phyloP scores from a whole-genome alignment of 495 filamentous ascomycete species.

The Massariosphaeria phaeospora region DNA sequence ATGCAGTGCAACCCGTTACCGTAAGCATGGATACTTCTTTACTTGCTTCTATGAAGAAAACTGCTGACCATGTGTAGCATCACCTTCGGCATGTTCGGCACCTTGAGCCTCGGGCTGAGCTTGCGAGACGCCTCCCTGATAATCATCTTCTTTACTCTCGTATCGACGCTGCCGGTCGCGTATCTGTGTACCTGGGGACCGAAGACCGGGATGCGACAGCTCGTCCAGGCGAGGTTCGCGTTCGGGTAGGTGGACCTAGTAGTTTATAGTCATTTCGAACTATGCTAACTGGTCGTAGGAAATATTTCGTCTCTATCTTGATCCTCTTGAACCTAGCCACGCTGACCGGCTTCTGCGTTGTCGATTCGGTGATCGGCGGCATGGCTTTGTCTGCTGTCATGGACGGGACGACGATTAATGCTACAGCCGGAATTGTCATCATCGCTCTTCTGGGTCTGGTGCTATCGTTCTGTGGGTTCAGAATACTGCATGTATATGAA shows the following conservation, averaged over 20 bases:
- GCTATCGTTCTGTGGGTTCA: constrained; percentile 57
- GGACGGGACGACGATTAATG: constrained; percentile 47
- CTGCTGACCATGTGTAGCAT: constrained; percentile 39
- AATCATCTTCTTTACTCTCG: constrained; percentile 53
- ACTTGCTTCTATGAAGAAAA: neutral
- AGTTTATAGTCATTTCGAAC: neutral
- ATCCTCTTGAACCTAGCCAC: constrained; percentile 44
- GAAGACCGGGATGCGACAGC: constrained; percentile 52
- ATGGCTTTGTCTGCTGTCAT: constrained; percentile 40
- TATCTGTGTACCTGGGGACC: constrained; percentile 51
- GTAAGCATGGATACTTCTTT: neutral
- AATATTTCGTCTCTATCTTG: constrained; percentile 39
- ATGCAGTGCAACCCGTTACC: constrained; percentile 13
- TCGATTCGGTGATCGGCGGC: constrained; percentile 46
- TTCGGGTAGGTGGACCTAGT: constrained; percentile 43
- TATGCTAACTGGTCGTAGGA: neutral
- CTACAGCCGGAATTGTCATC: constrained; percentile 29
- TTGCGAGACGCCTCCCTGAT: constrained; percentile 48
- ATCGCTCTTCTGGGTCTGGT: constrained; percentile 51
- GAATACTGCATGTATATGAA: constrained; percentile 55
- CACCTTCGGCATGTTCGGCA: constrained; percentile 54
- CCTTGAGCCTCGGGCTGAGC: constrained; percentile 45
- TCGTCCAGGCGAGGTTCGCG: constrained; percentile 52
- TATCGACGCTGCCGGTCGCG: constrained; percentile 47
- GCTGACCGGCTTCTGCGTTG: constrained; percentile 29